Conservation (phyloP, 2,329 filamentous ascomycete species). For the Aspergillus sp. region DNA sequence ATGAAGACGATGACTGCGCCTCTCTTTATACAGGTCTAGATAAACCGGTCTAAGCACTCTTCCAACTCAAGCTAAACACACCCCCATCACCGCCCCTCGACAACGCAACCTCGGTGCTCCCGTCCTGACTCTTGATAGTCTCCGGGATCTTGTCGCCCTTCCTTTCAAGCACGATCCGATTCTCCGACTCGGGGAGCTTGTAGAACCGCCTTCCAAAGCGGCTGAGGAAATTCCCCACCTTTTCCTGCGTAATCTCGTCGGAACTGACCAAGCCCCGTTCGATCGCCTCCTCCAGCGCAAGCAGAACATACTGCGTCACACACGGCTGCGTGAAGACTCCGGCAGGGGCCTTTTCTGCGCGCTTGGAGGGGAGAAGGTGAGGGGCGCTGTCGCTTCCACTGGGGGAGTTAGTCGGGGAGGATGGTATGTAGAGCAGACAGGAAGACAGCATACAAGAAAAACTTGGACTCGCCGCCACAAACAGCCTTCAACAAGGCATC, state of each 20-base stretch:
- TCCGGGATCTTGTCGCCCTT: conserved; percentile 48
- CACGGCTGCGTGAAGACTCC: conserved; percentile 56
- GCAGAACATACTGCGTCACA: conserved; percentile 49
- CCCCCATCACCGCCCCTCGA: no score
- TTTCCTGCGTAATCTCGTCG: conserved; percentile 46
- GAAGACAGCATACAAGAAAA: no score
- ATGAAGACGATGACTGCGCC: no score
- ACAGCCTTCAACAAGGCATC: conserved; percentile 60
- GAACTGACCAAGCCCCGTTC: conserved; percentile 44
- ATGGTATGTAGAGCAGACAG: no score
- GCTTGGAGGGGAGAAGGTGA: conserved; percentile 49
- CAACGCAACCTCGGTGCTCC: no score
- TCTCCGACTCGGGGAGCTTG: conserved; percentile 39
- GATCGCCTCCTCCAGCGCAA: conserved; percentile 49
- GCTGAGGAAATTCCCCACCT: conserved; percentile 50
- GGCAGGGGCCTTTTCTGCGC: conserved; percentile 42
- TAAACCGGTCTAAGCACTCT: no score
- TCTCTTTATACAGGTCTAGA: no score
- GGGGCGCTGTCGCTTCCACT: conserved; percentile 64
- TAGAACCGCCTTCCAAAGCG: conserved; percentile 52
- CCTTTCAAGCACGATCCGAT: conserved; percentile 48
- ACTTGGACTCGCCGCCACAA: conserved; percentile 46
- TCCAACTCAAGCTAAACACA: no score
- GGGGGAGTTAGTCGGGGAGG: no score
- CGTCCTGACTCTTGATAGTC: no score